Evolutionary conservation across 495 filamentous ascomycete genomes (phyloP).

Genomic region (Parachaetomium inaequale): DNA sequence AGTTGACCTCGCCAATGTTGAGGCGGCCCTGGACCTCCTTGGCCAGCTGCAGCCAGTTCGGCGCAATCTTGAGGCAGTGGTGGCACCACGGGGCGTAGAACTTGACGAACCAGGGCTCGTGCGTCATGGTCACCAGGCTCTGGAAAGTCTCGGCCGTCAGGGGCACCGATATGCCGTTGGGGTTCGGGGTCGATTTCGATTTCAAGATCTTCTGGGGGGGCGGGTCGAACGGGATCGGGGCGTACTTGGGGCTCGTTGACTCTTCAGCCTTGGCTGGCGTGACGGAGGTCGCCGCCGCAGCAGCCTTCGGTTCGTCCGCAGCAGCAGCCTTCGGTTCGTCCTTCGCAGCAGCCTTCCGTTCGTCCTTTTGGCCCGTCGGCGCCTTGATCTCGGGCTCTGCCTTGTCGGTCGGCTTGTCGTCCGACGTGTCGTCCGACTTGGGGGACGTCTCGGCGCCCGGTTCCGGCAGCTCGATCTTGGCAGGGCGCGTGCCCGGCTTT

Average conservation of each 20-base stretch:
- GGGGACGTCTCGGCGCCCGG: slow-evolving; percentile 33
- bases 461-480: slow-evolving; percentile 41
- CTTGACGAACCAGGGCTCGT: slow-evolving; percentile 96
- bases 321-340: not conserved
- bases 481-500: slow-evolving; percentile 72
- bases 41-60: slow-evolving; percentile 84
- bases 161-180: slow-evolving; percentile 65
- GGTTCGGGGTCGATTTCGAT: slow-evolving; percentile 60
- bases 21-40: slow-evolving; percentile 83
- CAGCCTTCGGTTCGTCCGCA: not conserved
- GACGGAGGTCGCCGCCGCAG: not conserved
- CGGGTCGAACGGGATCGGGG: not conserved
- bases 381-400: slow-evolving; percentile 43
- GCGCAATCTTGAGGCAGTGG: slow-evolving; percentile 88
- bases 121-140: slow-evolving; percentile 75
- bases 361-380: slow-evolving; percentile 28
- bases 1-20: slow-evolving; percentile 96
- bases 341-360: not conserved
- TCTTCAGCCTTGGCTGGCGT: slow-evolving; percentile 11
- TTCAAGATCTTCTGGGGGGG: slow-evolving; percentile 41
- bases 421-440: slow-evolving; percentile 14
- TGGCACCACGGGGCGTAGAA: slow-evolving; percentile 97
- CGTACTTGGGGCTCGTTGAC: slow-evolving; percentile 14
- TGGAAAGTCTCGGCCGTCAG: slow-evolving; percentile 86
- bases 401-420: slow-evolving; percentile 33